These are phyloP conservation scores for Globisporangium recalcitrans DNA, from an alignment of 352 stramenopile genomes.

Conservation along the genomic window DNA sequence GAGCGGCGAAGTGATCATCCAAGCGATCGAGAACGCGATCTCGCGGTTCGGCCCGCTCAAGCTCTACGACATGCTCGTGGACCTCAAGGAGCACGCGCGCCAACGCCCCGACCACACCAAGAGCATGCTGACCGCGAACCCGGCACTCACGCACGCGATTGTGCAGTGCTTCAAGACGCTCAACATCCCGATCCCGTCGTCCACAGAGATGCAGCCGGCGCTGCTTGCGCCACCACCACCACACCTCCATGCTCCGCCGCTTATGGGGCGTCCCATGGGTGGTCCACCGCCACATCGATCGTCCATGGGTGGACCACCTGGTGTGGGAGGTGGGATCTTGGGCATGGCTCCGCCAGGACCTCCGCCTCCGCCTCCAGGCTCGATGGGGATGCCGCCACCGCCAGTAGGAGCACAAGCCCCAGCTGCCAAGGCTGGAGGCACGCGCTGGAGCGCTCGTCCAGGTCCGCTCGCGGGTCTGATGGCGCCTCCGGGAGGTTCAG, in stretches of 20 bases:
- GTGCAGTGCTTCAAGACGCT: conserved; percentile 84
- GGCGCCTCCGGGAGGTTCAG: conserved; percentile 6
- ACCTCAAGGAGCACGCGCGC: conserved; percentile 73
- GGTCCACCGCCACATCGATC: conserved; percentile 19
- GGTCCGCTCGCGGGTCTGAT: conserved; percentile 30
- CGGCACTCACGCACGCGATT: conserved; percentile 77
- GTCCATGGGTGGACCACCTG: conserved; percentile 16
- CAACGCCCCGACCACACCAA: conserved; percentile 76
- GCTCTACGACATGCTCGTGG: conserved; percentile 81
- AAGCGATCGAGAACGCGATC: conserved; percentile 76
- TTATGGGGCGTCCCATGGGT: conserved; percentile 12
- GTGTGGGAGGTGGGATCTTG: conserved; percentile 13
- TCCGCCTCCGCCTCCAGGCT: conserved; percentile 28
- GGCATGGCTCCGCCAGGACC: conserved; percentile 21
- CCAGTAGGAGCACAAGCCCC: conserved; percentile 20
- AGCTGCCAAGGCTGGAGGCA: conserved; percentile 38
- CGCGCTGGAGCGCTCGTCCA: conserved; percentile 65
- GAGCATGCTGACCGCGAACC: conserved; percentile 67
- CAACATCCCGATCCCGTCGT: conserved; percentile 70
- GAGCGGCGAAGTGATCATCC: conserved; percentile 73
- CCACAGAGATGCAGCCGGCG: conserved; percentile 47
- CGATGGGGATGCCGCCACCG: conserved; percentile 40
- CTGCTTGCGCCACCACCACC: conserved; percentile 21
- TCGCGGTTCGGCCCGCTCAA: conserved; percentile 59
- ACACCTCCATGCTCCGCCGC: conserved; percentile 11